Evolutionary conservation across 805 yeast species (phyloP).

Genomic region (Candida caryicola): DNA sequence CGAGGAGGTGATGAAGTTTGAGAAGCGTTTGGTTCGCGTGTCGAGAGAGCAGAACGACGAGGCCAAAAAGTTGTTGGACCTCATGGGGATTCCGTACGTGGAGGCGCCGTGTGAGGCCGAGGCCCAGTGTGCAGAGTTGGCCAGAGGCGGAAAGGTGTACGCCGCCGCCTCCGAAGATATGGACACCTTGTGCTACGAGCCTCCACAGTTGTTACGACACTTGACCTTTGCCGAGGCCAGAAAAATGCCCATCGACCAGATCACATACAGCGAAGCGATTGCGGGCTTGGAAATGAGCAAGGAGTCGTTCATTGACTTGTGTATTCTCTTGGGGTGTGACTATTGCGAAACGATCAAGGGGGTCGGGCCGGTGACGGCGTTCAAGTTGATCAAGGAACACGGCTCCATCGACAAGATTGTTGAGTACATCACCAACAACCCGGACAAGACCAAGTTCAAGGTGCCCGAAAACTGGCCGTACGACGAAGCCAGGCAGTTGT

Average conservation of each 20-base stretch:
- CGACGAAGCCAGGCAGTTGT: slow-evolving; percentile 80
- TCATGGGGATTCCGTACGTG: slow-evolving; percentile 95
- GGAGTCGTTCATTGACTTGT: slow-evolving; percentile 79
- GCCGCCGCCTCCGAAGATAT: slow-evolving; percentile 99
- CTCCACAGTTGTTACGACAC: slow-evolving; percentile 81
- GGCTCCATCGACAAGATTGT: slow-evolving; percentile 77
- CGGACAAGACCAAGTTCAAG: slow-evolving; percentile 61
- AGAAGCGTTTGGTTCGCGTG: slow-evolving; percentile 86
- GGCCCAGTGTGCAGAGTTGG: slow-evolving; percentile 95
- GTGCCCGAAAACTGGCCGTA: slow-evolving; percentile 96
- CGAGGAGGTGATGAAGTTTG: slow-evolving; percentile 72
- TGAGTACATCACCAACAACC: slow-evolving; percentile 54
- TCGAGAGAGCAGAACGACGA: slow-evolving; percentile 91
- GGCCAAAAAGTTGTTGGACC: slow-evolving; percentile 70
- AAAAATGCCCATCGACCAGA: slow-evolving; percentile 88
- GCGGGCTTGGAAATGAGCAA: slow-evolving; percentile 74
- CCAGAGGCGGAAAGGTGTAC: slow-evolving; percentile 84
- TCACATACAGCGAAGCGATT: slow-evolving; percentile 62
- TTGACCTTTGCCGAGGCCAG: slow-evolving; percentile 92
- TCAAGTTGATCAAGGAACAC: slow-evolving; percentile 82
- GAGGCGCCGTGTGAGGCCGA: slow-evolving; percentile 98
- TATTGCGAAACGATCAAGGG: slow-evolving; percentile 95
- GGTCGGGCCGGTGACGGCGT: slow-evolving; percentile 93
- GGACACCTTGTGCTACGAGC: slow-evolving; percentile 93
- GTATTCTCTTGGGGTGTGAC: slow-evolving; percentile 94